phyloP scores from a whole-genome alignment of 2,329 filamentous ascomycete genomes.

The Trichoderma pleuroti region DNA sequence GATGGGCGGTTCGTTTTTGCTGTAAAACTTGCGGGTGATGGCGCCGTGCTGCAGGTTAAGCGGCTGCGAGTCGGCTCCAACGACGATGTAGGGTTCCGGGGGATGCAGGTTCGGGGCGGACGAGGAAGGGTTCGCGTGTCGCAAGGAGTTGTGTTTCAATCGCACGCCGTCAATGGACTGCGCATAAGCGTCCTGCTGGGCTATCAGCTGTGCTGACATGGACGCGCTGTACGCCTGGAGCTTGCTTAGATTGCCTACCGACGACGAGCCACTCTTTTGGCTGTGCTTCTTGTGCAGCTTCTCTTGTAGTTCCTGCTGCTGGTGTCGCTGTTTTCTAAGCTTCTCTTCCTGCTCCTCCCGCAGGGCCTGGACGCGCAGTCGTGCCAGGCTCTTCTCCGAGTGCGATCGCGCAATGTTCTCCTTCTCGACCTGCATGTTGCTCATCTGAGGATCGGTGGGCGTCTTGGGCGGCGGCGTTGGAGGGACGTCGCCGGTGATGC shows the following conservation, averaged over 20 bases:
- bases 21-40: slow-evolving; percentile 90
- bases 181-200: slow-evolving; percentile 24
- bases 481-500: slow-evolving; percentile 72
- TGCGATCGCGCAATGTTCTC: slow-evolving; percentile 56
- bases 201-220: slow-evolving; percentile 28
- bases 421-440: slow-evolving; percentile 60
- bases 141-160: slow-evolving; percentile 37
- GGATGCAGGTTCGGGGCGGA: slow-evolving; percentile 30
- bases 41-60: slow-evolving; percentile 76
- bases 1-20: slow-evolving; percentile 80
- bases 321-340: slow-evolving; percentile 22
- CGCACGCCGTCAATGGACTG: slow-evolving; percentile 53
- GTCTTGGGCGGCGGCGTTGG: slow-evolving; percentile 69
- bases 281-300: not conserved
- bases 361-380: slow-evolving; percentile 42
- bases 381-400: slow-evolving; percentile 51
- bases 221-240: slow-evolving; percentile 29
- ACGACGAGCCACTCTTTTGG: slow-evolving; percentile 7
- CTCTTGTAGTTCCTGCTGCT: not conserved
- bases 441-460: slow-evolving; percentile 63
- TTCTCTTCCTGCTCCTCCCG: slow-evolving; percentile 28
- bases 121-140: slow-evolving; percentile 23
- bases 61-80: slow-evolving; percentile 68
- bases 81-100: slow-evolving; percentile 52
- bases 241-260: slow-evolving; percentile 20